These are phyloP conservation scores for Ricinus communis DNA, from an alignment of 345 rosid species.

Conservation along the genomic window DNA sequence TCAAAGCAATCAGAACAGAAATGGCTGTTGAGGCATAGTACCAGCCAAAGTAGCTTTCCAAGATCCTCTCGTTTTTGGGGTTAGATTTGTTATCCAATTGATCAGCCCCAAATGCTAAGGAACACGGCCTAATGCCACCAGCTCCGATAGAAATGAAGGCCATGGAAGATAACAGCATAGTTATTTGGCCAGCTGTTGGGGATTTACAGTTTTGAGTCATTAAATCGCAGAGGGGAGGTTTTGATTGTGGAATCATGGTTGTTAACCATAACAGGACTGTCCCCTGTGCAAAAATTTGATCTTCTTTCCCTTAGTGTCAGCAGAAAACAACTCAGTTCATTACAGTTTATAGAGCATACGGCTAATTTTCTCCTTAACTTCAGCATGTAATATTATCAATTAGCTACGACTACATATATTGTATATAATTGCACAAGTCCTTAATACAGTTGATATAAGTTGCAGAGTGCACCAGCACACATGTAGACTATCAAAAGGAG, in stretches of 20 bases:
- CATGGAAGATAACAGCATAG: slow-evolving; percentile 43
- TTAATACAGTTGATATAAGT: no score
- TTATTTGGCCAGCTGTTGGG: slow-evolving; percentile 53
- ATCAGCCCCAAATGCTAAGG: slow-evolving; percentile 77
- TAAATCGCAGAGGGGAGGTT: slow-evolving; percentile 53
- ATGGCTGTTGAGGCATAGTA: slow-evolving; percentile 40
- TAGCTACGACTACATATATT: neutral
- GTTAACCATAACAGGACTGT: slow-evolving; percentile 71
- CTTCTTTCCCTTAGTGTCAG: slow-evolving; percentile 22
- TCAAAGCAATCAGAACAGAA: slow-evolving; percentile 37
- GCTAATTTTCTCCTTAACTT: neutral
- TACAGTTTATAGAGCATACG: neutral
- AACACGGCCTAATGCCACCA: slow-evolving; percentile 75
- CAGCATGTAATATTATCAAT: no score
- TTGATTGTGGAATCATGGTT: slow-evolving; percentile 58
- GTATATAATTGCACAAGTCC: neutral
- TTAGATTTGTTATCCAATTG: slow-evolving; percentile 59
- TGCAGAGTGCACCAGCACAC: no score
- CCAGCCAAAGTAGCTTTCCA: slow-evolving; percentile 54
- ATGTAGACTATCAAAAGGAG: no score
- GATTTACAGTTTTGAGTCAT: slow-evolving; percentile 39
- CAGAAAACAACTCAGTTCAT: slow-evolving; percentile 39
- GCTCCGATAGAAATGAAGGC: slow-evolving; percentile 64
- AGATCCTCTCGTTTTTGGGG: slow-evolving; percentile 43
- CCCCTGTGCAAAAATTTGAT: slow-evolving; percentile 37